Evolutionary conservation across 495 filamentous ascomycete species (phyloP), one percentile per base, ranked within the genome.

Genomic region (Sabuloglossum arenarium): DNA sequence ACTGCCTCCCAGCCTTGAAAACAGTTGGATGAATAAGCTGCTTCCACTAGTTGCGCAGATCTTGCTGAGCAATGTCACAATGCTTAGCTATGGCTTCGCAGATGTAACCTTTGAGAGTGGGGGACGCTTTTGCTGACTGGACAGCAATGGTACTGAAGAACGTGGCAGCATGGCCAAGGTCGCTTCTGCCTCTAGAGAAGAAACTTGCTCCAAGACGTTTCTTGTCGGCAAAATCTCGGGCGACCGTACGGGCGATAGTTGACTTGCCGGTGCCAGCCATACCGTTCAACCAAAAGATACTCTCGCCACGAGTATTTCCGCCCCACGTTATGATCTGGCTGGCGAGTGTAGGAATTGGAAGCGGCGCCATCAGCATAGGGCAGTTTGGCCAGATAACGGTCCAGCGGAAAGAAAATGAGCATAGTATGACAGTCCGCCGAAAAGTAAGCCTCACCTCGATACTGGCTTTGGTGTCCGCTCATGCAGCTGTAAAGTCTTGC

Each of bases 251-350:
- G 21, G 59, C 57, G 14, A 59, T 58, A 16, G 59, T 61, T 4
- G 59, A 73, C 59, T 74, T 74, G 10, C 71, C 69, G 8, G 69
- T 73, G 0, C 70, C 70, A 27, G 70, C 69, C 62, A 66, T 65
- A 1, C 71, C 71, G 10, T 64, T 66, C 19, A 74, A 47, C 71
- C 70, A 74, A 47, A 71, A 73, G n/a, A 73, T 64, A 30, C 56
- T 52, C 54, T 60, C 56, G 19, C 45, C 45, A 6, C 53, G 23
- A 31, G 57, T 39, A 0, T 56, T 45, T 0, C 49, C 28, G 29
- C 57, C 60, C 71, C 70, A 74, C 21, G 62, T 60, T 27, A 5
- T 11, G 11, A 72, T 62, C 25, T 70, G 32, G 0, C 53, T 24
- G 21, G n/a, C n/a, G n/a, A n/a, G n/a, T n/a, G n/a, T n/a, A n/a